A percentile compares a stretch with the other conserved stretches of the same genome.
These are phyloP conservation scores for Ophiocordyceps polyrhachis-furcata DNA, from an alignment of 2,329 filamentous ascomycete species.

Conservation along the genomic window DNA sequence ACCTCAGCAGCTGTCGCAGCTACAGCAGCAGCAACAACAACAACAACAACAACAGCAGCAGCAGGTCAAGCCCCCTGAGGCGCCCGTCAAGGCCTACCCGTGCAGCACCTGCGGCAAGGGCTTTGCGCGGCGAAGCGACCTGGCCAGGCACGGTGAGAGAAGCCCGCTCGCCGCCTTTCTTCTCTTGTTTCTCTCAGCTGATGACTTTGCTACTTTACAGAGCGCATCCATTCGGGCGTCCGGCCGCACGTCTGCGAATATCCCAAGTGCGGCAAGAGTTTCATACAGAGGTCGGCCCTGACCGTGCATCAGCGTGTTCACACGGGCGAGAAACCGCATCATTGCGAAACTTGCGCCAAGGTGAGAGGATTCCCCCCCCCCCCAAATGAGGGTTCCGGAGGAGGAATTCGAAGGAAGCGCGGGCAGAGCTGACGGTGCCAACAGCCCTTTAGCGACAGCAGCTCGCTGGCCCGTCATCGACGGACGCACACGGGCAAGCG, in stretches of 20 bases:
- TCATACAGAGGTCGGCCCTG: slow-evolving; percentile 88
- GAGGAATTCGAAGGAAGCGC: too few species aligned
- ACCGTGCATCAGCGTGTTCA: slow-evolving; percentile 93
- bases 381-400: neutral
- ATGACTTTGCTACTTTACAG: slow-evolving; percentile 28
- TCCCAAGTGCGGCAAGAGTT: slow-evolving; percentile 79
- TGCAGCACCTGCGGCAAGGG: slow-evolving; percentile 82
- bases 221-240: slow-evolving; percentile 85
- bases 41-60: neutral
- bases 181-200: too few species aligned
- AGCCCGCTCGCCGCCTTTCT: too few species aligned
- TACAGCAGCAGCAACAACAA: slow-evolving; percentile 1
- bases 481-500: slow-evolving; percentile 90
- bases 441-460: slow-evolving; percentile 90
- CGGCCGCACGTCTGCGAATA: slow-evolving; percentile 86
- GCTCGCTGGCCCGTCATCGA: slow-evolving; percentile 79
- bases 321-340: slow-evolving; percentile 95
- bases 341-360: slow-evolving; percentile 94
- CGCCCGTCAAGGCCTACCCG: slow-evolving; percentile 52
- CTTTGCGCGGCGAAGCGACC: slow-evolving; percentile 83
- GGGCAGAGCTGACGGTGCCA: neutral
- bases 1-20: slow-evolving; percentile 16
- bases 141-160: slow-evolving; percentile 69
- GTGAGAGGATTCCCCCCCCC: slow-evolving; percentile 27
- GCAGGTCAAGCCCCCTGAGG: slow-evolving; percentile 7